Conservation (phyloP, 208 protist species). For the Wallacemonas collosoma region DNA sequence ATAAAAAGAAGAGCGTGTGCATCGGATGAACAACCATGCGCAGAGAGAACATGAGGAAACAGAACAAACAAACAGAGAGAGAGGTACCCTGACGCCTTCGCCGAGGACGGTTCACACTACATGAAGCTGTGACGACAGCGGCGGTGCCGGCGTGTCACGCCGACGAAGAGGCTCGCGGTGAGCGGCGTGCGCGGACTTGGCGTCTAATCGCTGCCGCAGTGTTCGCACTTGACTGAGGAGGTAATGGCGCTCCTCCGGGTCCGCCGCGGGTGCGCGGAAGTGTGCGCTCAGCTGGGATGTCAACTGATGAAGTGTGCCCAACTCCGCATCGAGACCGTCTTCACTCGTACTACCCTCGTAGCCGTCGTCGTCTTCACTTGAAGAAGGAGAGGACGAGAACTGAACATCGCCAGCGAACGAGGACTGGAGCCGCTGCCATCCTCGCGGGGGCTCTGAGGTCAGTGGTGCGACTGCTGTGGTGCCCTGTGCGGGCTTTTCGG, state of each 20-base stretch:
- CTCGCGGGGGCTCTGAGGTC: background rate
- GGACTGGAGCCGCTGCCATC: background rate
- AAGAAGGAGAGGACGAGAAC: background rate
- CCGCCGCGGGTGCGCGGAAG: constrained; percentile 22
- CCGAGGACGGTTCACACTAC: background rate
- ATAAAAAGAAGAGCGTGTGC: background rate
- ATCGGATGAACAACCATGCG: background rate
- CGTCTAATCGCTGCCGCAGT: constrained; percentile 30
- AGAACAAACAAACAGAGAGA: background rate
- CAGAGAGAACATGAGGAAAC: background rate
- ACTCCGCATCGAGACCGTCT: background rate
- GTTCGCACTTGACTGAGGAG: constrained; percentile 39
- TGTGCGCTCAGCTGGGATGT: constrained; percentile 36
- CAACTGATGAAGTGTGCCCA: constrained; percentile 28
- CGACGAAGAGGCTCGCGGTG: constrained; percentile 11
- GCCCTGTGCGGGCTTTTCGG: background rate
- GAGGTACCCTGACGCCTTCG: no score
- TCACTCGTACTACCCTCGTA: background rate
- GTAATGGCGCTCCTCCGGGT: constrained; percentile 29
- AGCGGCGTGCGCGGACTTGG: background rate
- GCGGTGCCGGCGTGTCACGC: background rate
- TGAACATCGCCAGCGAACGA: background rate
- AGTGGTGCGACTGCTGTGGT: background rate
- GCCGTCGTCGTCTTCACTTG: background rate
- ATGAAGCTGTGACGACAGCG: background rate